Percentiles rank a stretch among this genome's conserved stretches.
These are phyloP conservation scores for Penicillium diatomitis DNA, from an alignment of 495 filamentous ascomycete species.

Conservation along the genomic window DNA sequence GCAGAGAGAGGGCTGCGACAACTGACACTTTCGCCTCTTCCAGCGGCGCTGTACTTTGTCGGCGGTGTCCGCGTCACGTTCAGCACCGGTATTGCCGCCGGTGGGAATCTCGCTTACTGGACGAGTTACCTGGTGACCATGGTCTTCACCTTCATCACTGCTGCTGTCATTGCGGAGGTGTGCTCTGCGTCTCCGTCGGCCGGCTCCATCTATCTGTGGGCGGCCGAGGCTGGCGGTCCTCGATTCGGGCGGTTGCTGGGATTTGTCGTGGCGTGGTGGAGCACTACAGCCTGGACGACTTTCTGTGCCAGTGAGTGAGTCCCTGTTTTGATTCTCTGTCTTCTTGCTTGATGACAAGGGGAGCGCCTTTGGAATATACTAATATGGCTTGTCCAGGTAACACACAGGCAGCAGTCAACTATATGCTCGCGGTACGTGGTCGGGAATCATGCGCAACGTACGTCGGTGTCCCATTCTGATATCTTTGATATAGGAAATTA, in stretches of 20 bases:
- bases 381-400: slow-evolving; percentile 20
- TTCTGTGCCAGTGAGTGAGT: slow-evolving; percentile 35
- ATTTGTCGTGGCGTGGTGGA: slow-evolving; percentile 52
- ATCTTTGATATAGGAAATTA: slow-evolving; percentile 32
- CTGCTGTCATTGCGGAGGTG: slow-evolving; percentile 47
- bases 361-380: background rate
- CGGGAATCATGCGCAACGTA: background rate
- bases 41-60: slow-evolving; percentile 48
- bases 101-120: slow-evolving; percentile 49
- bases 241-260: slow-evolving; percentile 43
- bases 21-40: background rate
- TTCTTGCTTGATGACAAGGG: no score
- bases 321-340: no score
- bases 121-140: slow-evolving; percentile 48
- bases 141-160: slow-evolving; percentile 49
- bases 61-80: slow-evolving; percentile 48
- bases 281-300: slow-evolving; percentile 51
- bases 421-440: slow-evolving; percentile 40
- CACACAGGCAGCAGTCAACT: slow-evolving; percentile 45
- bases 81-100: slow-evolving; percentile 48
- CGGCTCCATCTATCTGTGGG: slow-evolving; percentile 50
- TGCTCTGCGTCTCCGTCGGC: slow-evolving; percentile 48
- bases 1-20: no score
- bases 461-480: background rate
- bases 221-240: slow-evolving; percentile 46